A percentile compares a stretch with the other conserved stretches of the same genome.
These are phyloP conservation scores for Cicer arietinum DNA, from an alignment of 306 rosid genomes.

Conservation along the genomic window DNA sequence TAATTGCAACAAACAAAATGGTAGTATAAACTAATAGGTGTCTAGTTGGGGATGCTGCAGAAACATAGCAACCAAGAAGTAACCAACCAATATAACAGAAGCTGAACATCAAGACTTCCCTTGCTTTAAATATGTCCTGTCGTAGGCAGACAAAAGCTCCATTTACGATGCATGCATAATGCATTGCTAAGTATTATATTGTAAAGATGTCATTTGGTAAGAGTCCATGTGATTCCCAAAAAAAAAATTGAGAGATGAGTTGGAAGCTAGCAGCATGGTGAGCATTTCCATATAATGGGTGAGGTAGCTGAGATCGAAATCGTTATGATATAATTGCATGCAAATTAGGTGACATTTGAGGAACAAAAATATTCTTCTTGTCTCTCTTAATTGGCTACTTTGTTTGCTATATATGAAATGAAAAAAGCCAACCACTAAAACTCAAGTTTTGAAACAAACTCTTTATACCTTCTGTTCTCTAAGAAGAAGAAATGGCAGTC, in stretches of 20 bases:
- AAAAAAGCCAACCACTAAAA: constrained; percentile 16
- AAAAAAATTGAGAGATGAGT: constrained; percentile 33
- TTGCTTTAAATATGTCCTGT: constrained; percentile 28
- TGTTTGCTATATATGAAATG: constrained; percentile 39
- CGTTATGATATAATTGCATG: constrained; percentile 29
- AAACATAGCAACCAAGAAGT: constrained; percentile 33
- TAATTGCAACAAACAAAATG: constrained; percentile 36
- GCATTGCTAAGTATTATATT: background rate
- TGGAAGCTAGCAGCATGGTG: constrained; percentile 28
- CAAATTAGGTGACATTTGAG: constrained; percentile 39
- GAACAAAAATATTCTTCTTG: constrained; percentile 31
- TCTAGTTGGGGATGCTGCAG: constrained; percentile 42
- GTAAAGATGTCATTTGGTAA: constrained; percentile 22
- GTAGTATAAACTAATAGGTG: constrained; percentile 10
- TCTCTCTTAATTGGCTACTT: constrained; percentile 11
- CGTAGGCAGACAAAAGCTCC: constrained; percentile 33
- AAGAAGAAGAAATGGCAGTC: constrained; percentile 43
- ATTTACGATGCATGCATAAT: background rate
- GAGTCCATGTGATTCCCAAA: constrained; percentile 28
- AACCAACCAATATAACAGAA: background rate
- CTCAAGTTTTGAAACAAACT: constrained; percentile 9
- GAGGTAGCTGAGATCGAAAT: constrained; percentile 32
- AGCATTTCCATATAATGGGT: constrained; percentile 32
- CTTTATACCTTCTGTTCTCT: constrained; percentile 7
- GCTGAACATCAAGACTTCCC: constrained; percentile 12